Base-by-base conservation (phyloP, 768 basidiomycete genomes). In the Amanita jacksonii region DNA sequence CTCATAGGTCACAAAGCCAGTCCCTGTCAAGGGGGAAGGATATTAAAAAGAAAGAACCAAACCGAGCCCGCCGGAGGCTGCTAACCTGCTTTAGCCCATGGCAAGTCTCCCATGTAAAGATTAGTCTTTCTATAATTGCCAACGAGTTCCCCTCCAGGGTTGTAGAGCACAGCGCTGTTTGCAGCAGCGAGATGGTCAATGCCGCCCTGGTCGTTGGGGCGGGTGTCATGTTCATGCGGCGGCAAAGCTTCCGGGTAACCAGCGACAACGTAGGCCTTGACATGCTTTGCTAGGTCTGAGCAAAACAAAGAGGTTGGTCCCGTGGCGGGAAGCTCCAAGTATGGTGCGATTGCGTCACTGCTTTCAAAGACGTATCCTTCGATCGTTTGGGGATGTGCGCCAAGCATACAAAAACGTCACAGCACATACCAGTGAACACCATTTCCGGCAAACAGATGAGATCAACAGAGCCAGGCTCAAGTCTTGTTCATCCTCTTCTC, bases 381-480 rank as follows among this genome's bases (percentile, higher is more conserved):
- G 24, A 19, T 19, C 23, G 18, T 34, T n/a, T 22, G 5, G 8
- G 8, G 9, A 33, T 18, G 18, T 25, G 41, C n/a, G 5, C 13
- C 38, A 19, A 42, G 37, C 8, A n/a, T 32, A 3, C 18, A 31
- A 8, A 28, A n/a, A n/a, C n/a, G n/a, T n/a, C 15, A 9, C 13
- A n/a, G 35, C 45, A 8, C 66, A 47, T 51, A 85, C 84, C 85
- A 8, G 76, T 81, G 53, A 93, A 81, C 15, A 76, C 74, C 87
- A 93, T 91, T 63, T 96, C 92, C 0, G 90, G 87, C 25, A 73
- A 69, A 58, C 91, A 91, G 8, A 94, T 62, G 20, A 94, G 69
- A 57, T 96, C 91, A 7, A 93, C 58, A 3, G 83, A 76, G 33
- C 71, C 63, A 0, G 86, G 84, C 28, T 68, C 53, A n/a, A 93